A percentile compares a stretch with the other conserved stretches of the same genome.
Evolutionary conservation across 208 protist species (phyloP).

Genomic region (Angomonas desouzai): DNA sequence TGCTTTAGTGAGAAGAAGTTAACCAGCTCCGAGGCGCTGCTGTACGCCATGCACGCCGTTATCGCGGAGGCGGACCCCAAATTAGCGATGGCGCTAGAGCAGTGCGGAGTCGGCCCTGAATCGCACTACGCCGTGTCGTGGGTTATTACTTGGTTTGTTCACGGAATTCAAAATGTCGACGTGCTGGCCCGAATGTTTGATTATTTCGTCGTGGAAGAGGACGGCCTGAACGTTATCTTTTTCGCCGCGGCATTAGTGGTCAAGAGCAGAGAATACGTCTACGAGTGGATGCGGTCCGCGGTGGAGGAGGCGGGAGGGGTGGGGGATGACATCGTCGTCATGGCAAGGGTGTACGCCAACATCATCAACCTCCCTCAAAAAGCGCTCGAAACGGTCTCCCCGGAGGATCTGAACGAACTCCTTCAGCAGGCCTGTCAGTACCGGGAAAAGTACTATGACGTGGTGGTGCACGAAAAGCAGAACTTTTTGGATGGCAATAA

Average conservation of each 20-base stretch:
- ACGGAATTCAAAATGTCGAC: constrained; percentile 38
- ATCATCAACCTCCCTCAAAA: constrained; percentile 42
- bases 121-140: constrained; percentile 86
- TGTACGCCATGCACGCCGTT: constrained; percentile 72
- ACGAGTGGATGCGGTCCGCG: constrained; percentile 37
- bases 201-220: constrained; percentile 63
- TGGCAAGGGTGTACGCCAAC: constrained; percentile 67
- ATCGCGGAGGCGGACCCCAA: constrained; percentile 47
- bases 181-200: constrained; percentile 69
- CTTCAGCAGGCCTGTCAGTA: constrained; percentile 28
- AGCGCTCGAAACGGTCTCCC: constrained; percentile 30
- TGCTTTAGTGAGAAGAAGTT: constrained; percentile 53
- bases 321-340: constrained; percentile 50
- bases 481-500: constrained; percentile 60
- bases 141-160: constrained; percentile 86
- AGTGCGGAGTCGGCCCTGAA: constrained; percentile 64
- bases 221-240: constrained; percentile 52
- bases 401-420: constrained; percentile 31
- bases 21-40: constrained; percentile 59
- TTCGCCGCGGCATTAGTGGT: constrained; percentile 73
- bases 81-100: constrained; percentile 62
- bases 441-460: constrained; percentile 19
- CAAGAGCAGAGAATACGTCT: constrained; percentile 41
- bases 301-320: constrained; percentile 22
- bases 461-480: constrained; percentile 25